Evolutionary conservation across 2,329 filamentous ascomycete genomes (phyloP).

Genomic region (Neodidymelliopsis sp.): DNA sequence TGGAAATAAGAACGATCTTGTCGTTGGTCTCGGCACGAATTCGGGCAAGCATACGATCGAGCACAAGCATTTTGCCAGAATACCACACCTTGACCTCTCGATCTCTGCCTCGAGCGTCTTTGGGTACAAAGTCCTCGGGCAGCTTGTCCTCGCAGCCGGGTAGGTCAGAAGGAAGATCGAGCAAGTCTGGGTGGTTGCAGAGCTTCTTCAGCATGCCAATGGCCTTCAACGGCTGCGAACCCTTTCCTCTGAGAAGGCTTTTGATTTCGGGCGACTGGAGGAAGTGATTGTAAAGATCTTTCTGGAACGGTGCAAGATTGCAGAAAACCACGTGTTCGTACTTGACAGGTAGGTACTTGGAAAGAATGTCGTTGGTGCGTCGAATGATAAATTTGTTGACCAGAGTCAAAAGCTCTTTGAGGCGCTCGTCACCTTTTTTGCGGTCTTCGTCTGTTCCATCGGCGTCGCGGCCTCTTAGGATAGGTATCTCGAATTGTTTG

Average conservation of each 20-base stretch:
- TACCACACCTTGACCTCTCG: conserved; percentile 95
- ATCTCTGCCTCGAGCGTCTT: conserved; percentile 85
- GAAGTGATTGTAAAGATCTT: conserved; percentile 95
- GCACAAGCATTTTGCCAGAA: conserved; percentile 96
- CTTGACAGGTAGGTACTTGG: conserved; percentile 96
- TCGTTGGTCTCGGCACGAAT: conserved; percentile 97
- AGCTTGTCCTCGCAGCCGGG: conserved; percentile 84
- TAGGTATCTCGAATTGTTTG: conserved; percentile 92
- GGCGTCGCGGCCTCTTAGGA: conserved; percentile 88
- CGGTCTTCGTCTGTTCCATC: conserved; percentile 84
- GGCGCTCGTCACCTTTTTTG: conserved; percentile 81
- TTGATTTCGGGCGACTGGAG: conserved; percentile 95
- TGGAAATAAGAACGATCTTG: conserved; percentile 98
- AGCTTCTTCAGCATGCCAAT: conserved; percentile 98
- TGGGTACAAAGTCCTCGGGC: conserved; percentile 87
- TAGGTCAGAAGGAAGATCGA: conserved; percentile 82
- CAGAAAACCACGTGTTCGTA: conserved; percentile 99
- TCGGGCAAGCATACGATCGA: conserved; percentile 96
- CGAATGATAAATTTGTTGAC: conserved; percentile 99
- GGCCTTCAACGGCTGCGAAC: conserved; percentile 93
- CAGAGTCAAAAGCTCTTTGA: conserved; percentile 78
- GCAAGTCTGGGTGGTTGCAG: conserved; percentile 95
- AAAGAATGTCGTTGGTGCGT: conserved; percentile 95
- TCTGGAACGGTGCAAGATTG: conserved; percentile 90
- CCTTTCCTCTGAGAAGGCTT: conserved; percentile 88